A percentile compares a stretch with the other conserved stretches of the same genome.
phyloP scores from a whole-genome alignment of 202 grass and related monocot genomes.

The Zizania palustris region DNA sequence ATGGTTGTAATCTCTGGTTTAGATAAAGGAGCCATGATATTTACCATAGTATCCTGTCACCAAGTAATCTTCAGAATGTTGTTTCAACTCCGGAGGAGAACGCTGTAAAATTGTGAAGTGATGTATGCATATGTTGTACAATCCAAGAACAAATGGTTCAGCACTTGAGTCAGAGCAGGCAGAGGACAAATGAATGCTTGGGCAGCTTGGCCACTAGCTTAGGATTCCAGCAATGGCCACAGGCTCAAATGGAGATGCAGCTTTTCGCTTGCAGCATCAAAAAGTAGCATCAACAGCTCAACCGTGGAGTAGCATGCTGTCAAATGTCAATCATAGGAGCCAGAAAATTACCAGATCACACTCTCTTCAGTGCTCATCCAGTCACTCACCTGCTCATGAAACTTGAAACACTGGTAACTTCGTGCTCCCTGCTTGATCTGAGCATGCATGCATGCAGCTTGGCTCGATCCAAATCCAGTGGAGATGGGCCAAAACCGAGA shows the following conservation, averaged over 20 bases:
- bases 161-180: not conserved
- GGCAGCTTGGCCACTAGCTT: not conserved
- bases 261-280: not conserved
- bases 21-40: slow-evolving; percentile 6
- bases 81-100: not conserved
- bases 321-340: not conserved
- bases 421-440: not conserved
- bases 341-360: not conserved
- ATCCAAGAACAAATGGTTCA: not conserved
- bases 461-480: not conserved
- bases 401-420: not conserved
- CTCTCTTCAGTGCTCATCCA: not conserved
- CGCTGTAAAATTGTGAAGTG: not conserved
- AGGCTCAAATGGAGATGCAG: not conserved
- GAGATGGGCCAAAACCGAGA: not conserved
- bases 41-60: not conserved
- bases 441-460: no score
- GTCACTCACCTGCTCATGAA: not conserved
- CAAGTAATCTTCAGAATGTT: not conserved
- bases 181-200: not conserved
- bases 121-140: not conserved
- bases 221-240: not conserved
- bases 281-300: not conserved
- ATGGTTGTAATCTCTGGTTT: not conserved
- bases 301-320: not conserved